Conservation (phyloP, 805 yeast species). For the Kurtzmaniella cleridarum region DNA sequence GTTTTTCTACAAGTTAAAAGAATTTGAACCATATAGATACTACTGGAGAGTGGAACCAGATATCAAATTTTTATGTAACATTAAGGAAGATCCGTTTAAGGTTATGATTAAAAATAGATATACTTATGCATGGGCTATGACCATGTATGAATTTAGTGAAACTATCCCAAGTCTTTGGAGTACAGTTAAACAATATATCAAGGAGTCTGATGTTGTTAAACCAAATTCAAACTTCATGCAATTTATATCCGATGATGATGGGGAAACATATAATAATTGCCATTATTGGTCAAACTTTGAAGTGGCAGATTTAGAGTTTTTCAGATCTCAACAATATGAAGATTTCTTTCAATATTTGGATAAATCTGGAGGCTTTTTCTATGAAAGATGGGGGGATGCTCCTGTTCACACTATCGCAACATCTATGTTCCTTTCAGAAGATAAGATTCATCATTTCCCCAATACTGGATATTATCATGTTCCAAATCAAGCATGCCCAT, state of each 20-base stretch:
- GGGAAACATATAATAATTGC: slow-evolving; percentile 54
- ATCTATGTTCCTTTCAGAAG: slow-evolving; percentile 49
- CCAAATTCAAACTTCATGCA: slow-evolving; percentile 7
- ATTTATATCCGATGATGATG: slow-evolving; percentile 12
- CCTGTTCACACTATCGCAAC: slow-evolving; percentile 83
- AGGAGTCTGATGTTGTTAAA: slow-evolving; percentile 31
- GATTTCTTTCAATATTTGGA: slow-evolving; percentile 62
- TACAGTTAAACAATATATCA: slow-evolving; percentile 43
- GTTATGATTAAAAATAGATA: slow-evolving; percentile 51
- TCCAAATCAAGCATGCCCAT: slow-evolving; percentile 64
- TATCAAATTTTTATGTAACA: slow-evolving; percentile 54
- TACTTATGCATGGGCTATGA: slow-evolving; percentile 61
- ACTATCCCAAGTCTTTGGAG: slow-evolving; percentile 65
- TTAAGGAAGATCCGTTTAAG: slow-evolving; percentile 57
- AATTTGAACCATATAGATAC: slow-evolving; percentile 55
- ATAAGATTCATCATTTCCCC: slow-evolving; percentile 63
- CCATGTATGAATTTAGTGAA: slow-evolving; percentile 55
- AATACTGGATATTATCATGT: slow-evolving; percentile 71
- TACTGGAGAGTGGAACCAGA: slow-evolving; percentile 80
- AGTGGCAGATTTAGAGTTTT: slow-evolving; percentile 66
- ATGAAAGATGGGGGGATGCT: slow-evolving; percentile 93
- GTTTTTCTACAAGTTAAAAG: slow-evolving; percentile 58
- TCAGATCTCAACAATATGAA: slow-evolving; percentile 53
- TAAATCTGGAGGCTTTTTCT: slow-evolving; percentile 68
- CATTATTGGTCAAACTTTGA: slow-evolving; percentile 84